Evolutionary conservation across 345 rosid genomes (phyloP).

Genomic region (Camelina laxa): DNA sequence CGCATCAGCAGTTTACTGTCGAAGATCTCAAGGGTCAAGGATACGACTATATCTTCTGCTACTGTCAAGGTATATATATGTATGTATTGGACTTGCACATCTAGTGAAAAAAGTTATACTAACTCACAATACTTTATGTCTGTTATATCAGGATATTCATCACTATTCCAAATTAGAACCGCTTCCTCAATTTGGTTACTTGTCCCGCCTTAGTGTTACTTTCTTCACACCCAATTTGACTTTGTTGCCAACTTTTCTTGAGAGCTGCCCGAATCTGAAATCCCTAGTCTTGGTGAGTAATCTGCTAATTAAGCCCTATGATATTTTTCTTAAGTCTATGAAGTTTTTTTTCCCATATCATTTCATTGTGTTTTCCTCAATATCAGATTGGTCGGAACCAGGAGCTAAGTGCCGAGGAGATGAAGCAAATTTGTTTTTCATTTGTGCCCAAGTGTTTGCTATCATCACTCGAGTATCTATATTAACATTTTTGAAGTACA

Average conservation of each 20-base stretch:
- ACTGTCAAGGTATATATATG: not conserved
- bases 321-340: not conserved
- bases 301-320: not conserved
- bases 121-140: not conserved
- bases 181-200: conserved; percentile 7
- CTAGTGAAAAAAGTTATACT: not conserved
- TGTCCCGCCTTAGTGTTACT: not conserved
- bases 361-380: not conserved
- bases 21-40: not conserved
- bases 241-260: not conserved
- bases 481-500: too few relatives aligned
- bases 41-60: not conserved
- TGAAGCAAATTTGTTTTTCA: not conserved
- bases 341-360: not conserved
- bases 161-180: not conserved
- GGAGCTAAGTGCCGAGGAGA: not conserved
- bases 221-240: not conserved
- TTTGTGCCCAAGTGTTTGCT: not conserved
- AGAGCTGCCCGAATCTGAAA: conserved; percentile 22
- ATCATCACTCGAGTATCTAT: not conserved
- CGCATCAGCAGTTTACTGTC: not conserved
- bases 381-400: not conserved
- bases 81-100: not conserved
- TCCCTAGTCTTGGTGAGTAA: conserved; percentile 1
- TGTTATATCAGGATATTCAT: not conserved